These are phyloP conservation scores for Oenanthe sinensis DNA, from an alignment of 129 eudicot species.

Conservation along the genomic window DNA sequence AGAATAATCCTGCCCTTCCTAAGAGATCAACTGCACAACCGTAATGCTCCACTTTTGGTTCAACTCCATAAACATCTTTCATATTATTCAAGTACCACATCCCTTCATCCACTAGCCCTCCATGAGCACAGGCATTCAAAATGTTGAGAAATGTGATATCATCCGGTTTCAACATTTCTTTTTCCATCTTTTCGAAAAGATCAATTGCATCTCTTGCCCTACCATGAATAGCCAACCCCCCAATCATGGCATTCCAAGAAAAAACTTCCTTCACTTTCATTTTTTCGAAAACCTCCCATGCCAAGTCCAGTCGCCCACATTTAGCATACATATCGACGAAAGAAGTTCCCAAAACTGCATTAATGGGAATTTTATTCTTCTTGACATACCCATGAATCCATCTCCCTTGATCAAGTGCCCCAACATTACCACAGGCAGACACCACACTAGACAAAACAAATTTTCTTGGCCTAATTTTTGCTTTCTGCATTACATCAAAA, in stretches of 20 bases:
- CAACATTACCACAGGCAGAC: conserved; percentile 49
- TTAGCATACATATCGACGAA: conserved; percentile 63
- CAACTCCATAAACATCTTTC: conserved; percentile 27
- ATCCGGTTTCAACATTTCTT: conserved; percentile 24
- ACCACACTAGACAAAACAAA: conserved; percentile 52
- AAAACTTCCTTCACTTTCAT: conserved; percentile 34
- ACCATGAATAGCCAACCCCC: conserved; percentile 64
- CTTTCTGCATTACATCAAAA: conserved; percentile 37
- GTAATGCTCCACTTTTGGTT: conserved; percentile 47
- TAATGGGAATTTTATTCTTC: conserved; percentile 30
- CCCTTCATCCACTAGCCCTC: conserved; percentile 48
- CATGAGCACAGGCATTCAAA: conserved; percentile 63
- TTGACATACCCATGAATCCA: conserved; percentile 48
- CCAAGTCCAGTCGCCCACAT: conserved; percentile 54
- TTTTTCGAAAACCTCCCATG: conserved; percentile 59
- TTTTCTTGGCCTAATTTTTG: conserved; percentile 29
- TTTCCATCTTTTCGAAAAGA: conserved; percentile 36
- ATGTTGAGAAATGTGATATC: conserved; percentile 43
- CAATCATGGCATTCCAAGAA: conserved; percentile 72
- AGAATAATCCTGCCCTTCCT: conserved; percentile 40
- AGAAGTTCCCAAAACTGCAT: conserved; percentile 42
- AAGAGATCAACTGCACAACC: conserved; percentile 55
- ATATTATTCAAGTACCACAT: conserved; percentile 31
- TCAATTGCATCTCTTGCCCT: conserved; percentile 49
- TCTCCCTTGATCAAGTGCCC: conserved; percentile 59